These are phyloP conservation scores for Melocanna baccifera DNA, from an alignment of 176 grass and related monocot genomes.

Conservation along the genomic window DNA sequence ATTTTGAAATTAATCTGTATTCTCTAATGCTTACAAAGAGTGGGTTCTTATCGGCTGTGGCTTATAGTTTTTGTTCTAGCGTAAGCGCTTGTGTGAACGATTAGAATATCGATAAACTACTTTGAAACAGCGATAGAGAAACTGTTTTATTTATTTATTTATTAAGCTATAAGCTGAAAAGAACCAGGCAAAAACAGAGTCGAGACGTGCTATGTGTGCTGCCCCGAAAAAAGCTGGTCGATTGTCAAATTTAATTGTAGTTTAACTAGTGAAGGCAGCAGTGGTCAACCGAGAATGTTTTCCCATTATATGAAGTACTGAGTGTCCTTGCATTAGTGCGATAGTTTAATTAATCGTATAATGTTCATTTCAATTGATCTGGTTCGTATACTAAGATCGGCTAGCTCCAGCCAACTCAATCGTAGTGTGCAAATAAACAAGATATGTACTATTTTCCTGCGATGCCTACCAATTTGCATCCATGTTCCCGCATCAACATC, in stretches of 20 bases:
- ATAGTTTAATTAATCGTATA: not conserved
- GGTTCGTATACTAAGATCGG: not conserved
- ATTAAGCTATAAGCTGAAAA: too few relatives aligned
- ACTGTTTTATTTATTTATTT: too few relatives aligned
- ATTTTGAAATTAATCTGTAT: not conserved
- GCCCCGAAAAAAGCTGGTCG: not conserved
- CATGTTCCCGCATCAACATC: not conserved
- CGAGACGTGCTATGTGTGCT: too few relatives aligned
- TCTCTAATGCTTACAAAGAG: not conserved
- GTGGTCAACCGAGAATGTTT: not conserved
- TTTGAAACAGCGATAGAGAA: too few relatives aligned
- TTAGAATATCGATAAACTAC: too few relatives aligned
- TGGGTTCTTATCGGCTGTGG: too few relatives aligned
- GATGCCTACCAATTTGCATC: not conserved
- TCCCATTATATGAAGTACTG: not conserved
- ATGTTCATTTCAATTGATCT: not conserved
- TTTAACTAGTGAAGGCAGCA: not conserved
- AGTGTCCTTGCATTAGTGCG: not conserved
- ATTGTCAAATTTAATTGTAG: not conserved
- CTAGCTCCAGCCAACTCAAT: not conserved
- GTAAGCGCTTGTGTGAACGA: accelerated
- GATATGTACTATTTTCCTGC: not conserved
- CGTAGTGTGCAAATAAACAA: not conserved
- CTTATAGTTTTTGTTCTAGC: too few relatives aligned
- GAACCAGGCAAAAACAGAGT: not conserved